Evolutionary conservation across 1,284 basidiomycete genomes (phyloP).

Genomic region (Ceratobasidium sp.): DNA sequence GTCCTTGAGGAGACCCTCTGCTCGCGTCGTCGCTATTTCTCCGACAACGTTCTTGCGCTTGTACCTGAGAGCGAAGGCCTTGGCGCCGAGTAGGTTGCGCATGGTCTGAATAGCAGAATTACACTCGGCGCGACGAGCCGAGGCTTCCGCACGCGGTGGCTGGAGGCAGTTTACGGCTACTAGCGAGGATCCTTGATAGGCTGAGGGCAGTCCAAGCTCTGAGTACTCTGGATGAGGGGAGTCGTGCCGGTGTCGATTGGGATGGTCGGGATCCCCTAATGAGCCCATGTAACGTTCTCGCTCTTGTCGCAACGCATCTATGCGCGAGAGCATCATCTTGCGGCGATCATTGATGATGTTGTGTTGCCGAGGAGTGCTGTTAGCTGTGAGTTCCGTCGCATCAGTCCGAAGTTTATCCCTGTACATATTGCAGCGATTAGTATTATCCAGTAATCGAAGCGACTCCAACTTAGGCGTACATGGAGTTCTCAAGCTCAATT

Average conservation of each 20-base stretch:
- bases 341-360: conserved; percentile 6
- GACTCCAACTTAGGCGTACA: too few relatives aligned
- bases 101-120: not conserved
- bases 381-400: too few relatives aligned
- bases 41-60: conserved; percentile 14
- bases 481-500: conserved; percentile 16
- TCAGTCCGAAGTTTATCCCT: conserved; percentile 10
- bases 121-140: not conserved
- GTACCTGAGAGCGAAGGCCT: not conserved
- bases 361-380: conserved; percentile 3
- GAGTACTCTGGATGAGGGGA: not conserved
- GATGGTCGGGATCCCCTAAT: conserved; percentile 14
- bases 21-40: not conserved
- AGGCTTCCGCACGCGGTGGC: not conserved
- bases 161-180: not conserved
- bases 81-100: not conserved
- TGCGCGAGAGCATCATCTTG: not conserved
- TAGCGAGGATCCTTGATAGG: not conserved
- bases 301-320: not conserved
- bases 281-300: conserved; percentile 2
- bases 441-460: too few relatives aligned
- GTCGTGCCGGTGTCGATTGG: not conserved
- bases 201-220: conserved; percentile 5
- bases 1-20: conserved; percentile 1
- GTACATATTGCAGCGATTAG: too few relatives aligned